Percentiles rank a stretch among this genome's conserved stretches.
Conservation (phyloP, 108 stramenopile species). For the Ochromonas danica region DNA sequence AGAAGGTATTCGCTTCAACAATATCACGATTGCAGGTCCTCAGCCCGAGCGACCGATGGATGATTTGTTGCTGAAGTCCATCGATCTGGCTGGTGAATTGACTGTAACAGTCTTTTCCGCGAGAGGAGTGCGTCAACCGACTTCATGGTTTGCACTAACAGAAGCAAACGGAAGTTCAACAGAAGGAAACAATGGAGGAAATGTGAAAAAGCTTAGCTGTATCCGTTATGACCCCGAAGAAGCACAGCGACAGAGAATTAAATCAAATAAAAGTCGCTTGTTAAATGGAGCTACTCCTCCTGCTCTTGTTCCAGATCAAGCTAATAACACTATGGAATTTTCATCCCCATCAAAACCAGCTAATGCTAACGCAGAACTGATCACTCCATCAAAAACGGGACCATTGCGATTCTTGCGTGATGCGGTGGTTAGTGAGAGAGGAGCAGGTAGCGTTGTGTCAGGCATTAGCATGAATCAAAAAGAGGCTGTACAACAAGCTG, state of each 20-base stretch:
- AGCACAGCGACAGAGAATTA: background rate
- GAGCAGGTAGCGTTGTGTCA: background rate
- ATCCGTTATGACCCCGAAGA: background rate
- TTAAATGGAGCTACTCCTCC: no score
- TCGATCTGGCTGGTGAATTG: slow-evolving; percentile 36
- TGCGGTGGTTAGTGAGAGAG: background rate
- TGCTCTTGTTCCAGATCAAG: background rate
- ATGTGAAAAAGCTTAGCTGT: background rate
- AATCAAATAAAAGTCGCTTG: background rate
- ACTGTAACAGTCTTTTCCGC: slow-evolving; percentile 5
- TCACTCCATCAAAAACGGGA: background rate
- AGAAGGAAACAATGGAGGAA: background rate
- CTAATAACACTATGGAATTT: background rate
- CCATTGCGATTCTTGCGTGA: background rate
- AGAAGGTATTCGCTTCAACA: slow-evolving; percentile 29
- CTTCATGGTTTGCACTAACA: slow-evolving; percentile 33
- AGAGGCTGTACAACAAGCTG: background rate
- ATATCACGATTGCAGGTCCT: background rate
- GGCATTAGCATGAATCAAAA: background rate
- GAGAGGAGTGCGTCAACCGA: background rate
- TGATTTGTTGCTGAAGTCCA: slow-evolving; percentile 35
- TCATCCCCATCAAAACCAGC: background rate
- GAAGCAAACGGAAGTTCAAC: background rate
- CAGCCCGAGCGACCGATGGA: slow-evolving; percentile 34
- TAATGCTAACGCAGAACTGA: background rate